phyloP scores from a whole-genome alignment of 192 early-diverging fungal species.

The Coemansia javaensis region DNA sequence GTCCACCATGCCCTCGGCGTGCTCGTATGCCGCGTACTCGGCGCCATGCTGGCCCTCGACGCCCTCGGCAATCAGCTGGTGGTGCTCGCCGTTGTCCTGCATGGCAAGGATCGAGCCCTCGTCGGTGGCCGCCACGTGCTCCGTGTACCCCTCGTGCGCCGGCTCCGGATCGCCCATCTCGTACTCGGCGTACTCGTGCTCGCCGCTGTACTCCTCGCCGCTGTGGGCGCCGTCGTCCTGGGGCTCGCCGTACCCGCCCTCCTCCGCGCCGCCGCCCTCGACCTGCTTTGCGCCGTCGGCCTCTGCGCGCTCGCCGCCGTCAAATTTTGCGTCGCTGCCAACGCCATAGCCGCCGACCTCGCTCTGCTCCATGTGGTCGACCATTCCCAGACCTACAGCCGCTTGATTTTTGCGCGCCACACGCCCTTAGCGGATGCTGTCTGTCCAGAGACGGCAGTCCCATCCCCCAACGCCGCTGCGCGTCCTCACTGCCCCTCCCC shows the following conservation, averaged over 20 bases:
- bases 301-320: not conserved
- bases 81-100: slow-evolving; percentile 30
- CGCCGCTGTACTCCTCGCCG: slow-evolving; percentile 18
- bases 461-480: too few species aligned
- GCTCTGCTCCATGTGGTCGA: slow-evolving; percentile 10
- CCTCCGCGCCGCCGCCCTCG: not conserved
- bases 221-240: slow-evolving; percentile 15
- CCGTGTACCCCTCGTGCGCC: slow-evolving; percentile 13
- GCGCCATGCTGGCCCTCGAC: not conserved
- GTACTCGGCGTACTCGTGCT: slow-evolving; percentile 27
- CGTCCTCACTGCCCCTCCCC: too few species aligned
- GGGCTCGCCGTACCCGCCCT: slow-evolving; percentile 14
- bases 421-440: too few species aligned
- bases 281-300: slow-evolving; percentile 1
- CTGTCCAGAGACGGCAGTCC: too few species aligned
- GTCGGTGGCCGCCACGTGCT: slow-evolving; percentile 15
- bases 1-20: slow-evolving; percentile 2
- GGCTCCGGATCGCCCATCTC: slow-evolving; percentile 21
- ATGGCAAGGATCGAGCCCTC: slow-evolving; percentile 34
- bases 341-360: not conserved
- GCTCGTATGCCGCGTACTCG: slow-evolving; percentile 7
- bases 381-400: slow-evolving; percentile 5
- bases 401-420: not conserved
- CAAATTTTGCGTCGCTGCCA: slow-evolving; percentile 1
- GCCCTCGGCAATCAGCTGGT: slow-evolving; percentile 11